A percentile compares a stretch with the other conserved stretches of the same genome.
phyloP scores from a whole-genome alignment of 306 rosid species.

The Fagus sylvatica region DNA sequence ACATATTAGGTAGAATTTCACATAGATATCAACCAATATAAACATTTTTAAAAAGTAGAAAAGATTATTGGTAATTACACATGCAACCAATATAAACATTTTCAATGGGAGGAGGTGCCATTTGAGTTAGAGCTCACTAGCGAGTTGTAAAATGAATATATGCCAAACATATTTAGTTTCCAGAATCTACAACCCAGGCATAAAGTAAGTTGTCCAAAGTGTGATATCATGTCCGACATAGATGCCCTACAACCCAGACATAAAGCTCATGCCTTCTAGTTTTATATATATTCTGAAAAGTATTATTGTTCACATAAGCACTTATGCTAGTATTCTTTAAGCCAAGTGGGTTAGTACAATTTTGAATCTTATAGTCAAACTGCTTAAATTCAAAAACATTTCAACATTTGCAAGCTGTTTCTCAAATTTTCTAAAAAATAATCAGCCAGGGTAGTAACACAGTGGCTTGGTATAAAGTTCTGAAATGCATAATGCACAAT shows the following conservation, averaged over 20 bases:
- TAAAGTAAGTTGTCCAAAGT: neutral
- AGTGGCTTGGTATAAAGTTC: too few species aligned
- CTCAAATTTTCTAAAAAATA: neutral
- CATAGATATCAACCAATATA: neutral
- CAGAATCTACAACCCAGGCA: neutral
- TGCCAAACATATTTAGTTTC: neutral
- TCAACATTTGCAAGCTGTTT: too few species aligned
- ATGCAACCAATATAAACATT: too few species aligned
- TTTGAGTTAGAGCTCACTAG: too few species aligned
- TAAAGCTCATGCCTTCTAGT: neutral
- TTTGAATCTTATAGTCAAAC: neutral
- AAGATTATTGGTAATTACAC: neutral
- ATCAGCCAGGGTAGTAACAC: neutral
- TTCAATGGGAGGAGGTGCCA: too few species aligned
- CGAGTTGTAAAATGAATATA: neutral
- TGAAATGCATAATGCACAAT: too few species aligned
- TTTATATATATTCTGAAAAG: neutral
- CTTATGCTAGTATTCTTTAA: neutral
- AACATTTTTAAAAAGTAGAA: neutral
- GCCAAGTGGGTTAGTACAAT: neutral
- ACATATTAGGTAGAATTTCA: constrained; percentile 4
- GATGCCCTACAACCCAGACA: neutral
- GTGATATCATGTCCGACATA: neutral
- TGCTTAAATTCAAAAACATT: too few species aligned
- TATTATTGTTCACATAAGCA: too few species aligned